Conservation (phyloP, 129 eudicot species). For the Calendula officinalis region DNA sequence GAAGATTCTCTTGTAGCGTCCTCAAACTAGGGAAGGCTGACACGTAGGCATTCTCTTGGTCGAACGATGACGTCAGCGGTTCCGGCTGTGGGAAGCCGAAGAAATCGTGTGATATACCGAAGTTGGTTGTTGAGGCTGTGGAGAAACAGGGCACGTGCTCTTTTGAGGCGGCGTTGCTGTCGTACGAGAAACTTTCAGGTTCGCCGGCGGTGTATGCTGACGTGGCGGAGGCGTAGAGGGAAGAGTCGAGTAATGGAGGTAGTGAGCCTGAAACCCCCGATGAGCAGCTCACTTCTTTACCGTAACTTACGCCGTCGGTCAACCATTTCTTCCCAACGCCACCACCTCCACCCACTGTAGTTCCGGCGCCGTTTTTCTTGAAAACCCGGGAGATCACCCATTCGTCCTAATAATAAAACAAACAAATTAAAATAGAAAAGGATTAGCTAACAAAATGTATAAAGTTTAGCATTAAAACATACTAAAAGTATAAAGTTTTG, state of each 20-base stretch:
- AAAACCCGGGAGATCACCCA: conserved; percentile 97
- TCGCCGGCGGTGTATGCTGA: conserved; percentile 31
- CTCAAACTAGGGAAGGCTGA: conserved; percentile 61
- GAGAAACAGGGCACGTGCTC: conserved; percentile 99
- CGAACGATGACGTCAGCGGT: conserved; percentile 18
- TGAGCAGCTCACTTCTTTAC: conserved; percentile 46
- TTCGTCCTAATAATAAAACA: conserved; percentile 49
- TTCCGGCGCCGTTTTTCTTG: conserved; percentile 49
- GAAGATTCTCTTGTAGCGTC: conserved; percentile 74
- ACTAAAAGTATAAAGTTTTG: not conserved
- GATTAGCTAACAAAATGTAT: not conserved
- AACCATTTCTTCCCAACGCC: conserved; percentile 49
- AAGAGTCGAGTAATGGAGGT: conserved; percentile 64
- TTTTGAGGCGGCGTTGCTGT: conserved; percentile 37
- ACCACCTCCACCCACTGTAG: conserved; percentile 23
- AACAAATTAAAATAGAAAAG: not conserved
- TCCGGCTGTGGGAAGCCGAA: conserved; percentile 47
- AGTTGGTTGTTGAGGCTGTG: conserved; percentile 48
- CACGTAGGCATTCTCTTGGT: conserved; percentile 22
- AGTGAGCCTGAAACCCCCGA: conserved; percentile 58
- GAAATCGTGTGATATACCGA: conserved; percentile 16
- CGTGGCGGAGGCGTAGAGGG: conserved; percentile 41
- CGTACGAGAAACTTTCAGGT: conserved; percentile 46
- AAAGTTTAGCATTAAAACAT: too few relatives aligned
- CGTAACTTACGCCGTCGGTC: conserved; percentile 9